Conservation (phyloP, 1,284 basidiomycete species). For the Cryptococcus sp. region DNA sequence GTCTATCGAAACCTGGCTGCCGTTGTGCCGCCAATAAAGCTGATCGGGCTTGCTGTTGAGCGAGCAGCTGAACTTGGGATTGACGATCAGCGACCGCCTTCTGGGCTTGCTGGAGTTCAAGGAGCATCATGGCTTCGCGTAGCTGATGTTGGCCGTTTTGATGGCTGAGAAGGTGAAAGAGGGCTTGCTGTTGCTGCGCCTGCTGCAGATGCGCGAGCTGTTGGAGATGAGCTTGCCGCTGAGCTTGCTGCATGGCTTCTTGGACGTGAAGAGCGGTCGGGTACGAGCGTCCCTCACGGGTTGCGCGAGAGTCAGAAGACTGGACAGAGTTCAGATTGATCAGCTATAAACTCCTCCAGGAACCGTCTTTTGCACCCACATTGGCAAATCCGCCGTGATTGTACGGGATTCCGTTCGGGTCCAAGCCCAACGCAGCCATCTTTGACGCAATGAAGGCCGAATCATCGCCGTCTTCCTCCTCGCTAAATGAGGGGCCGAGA, state of each 20-base stretch:
- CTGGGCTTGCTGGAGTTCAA: conserved; percentile 32
- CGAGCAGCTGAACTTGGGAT: conserved; percentile 9
- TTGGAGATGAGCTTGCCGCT: conserved; percentile 15
- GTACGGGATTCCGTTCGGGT: conserved; percentile 26
- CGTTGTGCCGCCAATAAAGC: conserved; percentile 11
- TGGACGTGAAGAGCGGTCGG: too few species aligned
- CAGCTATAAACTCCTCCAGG: not conserved
- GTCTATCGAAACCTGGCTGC: conserved; percentile 11
- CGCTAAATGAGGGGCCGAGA: conserved; percentile 44
- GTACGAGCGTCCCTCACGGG: not conserved
- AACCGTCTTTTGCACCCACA: not conserved
- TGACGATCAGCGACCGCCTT: conserved; percentile 22
- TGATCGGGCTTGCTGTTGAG: conserved; percentile 22
- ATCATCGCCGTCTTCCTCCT: conserved; percentile 50
- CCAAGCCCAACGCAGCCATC: conserved; percentile 40
- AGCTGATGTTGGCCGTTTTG: conserved; percentile 23
- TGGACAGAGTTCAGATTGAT: not conserved
- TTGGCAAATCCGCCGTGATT: conserved; percentile 12
- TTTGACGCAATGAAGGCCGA: conserved; percentile 43
- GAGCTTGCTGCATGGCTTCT: conserved; percentile 2
- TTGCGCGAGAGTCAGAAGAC: not conserved
- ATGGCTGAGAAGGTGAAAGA: conserved; percentile 21
- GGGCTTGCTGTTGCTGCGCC: conserved; percentile 23
- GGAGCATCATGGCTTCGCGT: conserved; percentile 28
- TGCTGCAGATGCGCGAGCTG: conserved; percentile 16